These are phyloP conservation scores for Liriodendron chinense DNA, from an alignment of 164 flowering plant genomes.

Conservation along the genomic window DNA sequence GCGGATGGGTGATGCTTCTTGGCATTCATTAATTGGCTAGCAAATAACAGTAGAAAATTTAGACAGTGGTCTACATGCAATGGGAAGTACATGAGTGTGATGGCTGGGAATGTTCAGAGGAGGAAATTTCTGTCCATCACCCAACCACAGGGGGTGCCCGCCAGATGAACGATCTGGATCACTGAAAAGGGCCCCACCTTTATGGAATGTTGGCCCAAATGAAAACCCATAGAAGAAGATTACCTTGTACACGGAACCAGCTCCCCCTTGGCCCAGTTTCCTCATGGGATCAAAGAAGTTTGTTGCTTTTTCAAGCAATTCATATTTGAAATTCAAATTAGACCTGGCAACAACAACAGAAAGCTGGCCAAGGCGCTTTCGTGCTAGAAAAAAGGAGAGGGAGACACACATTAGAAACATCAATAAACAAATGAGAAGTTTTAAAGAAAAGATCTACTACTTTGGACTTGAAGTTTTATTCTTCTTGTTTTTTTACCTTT, in stretches of 20 bases:
- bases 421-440: neutral
- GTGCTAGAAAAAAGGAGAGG: conserved; percentile 28
- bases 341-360: conserved; percentile 45
- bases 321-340: conserved; percentile 58
- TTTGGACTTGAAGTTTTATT: neutral
- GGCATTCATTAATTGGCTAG: neutral
- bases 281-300: conserved; percentile 51
- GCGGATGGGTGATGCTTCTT: neutral
- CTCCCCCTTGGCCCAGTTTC: conserved; percentile 82
- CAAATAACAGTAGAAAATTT: too few species aligned
- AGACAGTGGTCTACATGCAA: too few species aligned
- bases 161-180: too few species aligned
- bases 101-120: too few species aligned
- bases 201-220: neutral
- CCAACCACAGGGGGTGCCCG: too few species aligned
- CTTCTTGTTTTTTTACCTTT: conserved; percentile 34
- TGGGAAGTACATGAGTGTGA: too few species aligned
- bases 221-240: neutral
- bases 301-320: conserved; percentile 73
- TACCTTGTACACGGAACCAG: conserved; percentile 82
- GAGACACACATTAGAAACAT: conserved; percentile 12
- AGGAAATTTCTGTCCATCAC: too few species aligned
- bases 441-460: neutral
- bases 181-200: too few species aligned
- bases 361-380: conserved; percentile 31